Evolutionary conservation across 1,284 basidiomycete species (phyloP), one percentile per base, ranked within the genome.

Genomic region (Caloboletus firmus): DNA sequence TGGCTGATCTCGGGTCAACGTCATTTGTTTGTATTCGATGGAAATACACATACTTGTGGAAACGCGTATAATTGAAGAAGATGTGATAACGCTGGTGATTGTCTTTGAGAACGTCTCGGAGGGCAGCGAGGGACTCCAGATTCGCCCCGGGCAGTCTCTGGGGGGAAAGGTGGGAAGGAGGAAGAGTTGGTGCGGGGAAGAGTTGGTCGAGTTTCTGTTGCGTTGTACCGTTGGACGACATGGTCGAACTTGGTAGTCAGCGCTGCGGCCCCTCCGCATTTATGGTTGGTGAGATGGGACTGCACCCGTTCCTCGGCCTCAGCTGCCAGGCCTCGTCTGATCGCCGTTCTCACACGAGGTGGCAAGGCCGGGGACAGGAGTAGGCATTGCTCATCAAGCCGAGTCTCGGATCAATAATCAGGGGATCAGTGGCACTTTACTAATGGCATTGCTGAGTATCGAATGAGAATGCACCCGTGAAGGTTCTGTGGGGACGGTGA

Each of bases 1-100:
- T 80, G 79, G 54, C 78, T 79, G 17, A 41, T 22, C 24, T 31
- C 9, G 30, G 3, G 10, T 34, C 13, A 18, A 15, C 12, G 9
- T 47, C 8, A 10, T 8, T 10, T 18, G n/a, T 0, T 11, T 5
- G 1, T 11, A 5, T 13, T 17, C 18, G 2, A 22, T 2, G 22
- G 3, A 20, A 10, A 9, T 0, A 5, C 2, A 43, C 56, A 1
- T 50, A 68, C 64, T 72, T 72, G 45, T 69, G 70, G 45, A 66
- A 71, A 9, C 18, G 34, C 2, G 8, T 11, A 1, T 69, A 1
- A 6, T 70, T 69, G 15, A 55, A 48, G 51, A 59, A 72, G 7
- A 72, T 59, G 7, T 69, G 70, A 22, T 66, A 17, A 28, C 56
- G 58, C 30, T 47, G 43, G 42, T 66, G 59, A 22, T 71, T 71